A percentile compares a stretch with the other conserved stretches of the same genome.
phyloP scores from a whole-genome alignment of 306 rosid species.

The Fragaria nilgerrensis region DNA sequence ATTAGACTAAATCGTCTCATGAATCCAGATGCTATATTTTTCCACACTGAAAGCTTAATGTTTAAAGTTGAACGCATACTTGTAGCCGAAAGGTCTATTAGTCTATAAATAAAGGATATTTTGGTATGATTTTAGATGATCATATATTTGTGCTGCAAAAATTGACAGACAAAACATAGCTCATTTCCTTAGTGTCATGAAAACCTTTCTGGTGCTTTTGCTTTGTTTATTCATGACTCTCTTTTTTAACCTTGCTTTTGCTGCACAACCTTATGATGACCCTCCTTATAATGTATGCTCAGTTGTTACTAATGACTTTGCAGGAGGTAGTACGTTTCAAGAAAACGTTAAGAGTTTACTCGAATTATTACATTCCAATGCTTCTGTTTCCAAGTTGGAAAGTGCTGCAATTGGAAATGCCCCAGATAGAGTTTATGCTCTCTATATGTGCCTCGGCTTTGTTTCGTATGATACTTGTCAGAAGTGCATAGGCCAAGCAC shows the following conservation, averaged over 20 bases:
- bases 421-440: conserved; percentile 9
- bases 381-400: conserved; percentile 2
- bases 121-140: not conserved
- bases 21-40: not conserved
- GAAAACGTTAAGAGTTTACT: not conserved
- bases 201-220: not conserved
- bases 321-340: not conserved
- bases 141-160: not conserved
- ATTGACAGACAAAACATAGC: not conserved
- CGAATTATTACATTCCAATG: not conserved
- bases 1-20: not conserved
- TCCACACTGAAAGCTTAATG: not conserved
- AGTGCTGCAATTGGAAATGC: not conserved
- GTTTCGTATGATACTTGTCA: not conserved
- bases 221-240: not conserved
- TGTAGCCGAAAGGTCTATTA: not conserved
- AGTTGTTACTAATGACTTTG: not conserved
- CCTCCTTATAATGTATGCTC: conserved; percentile 7
- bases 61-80: not conserved
- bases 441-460: conserved; percentile 14
- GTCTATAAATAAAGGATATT: not conserved
- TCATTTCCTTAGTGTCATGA: not conserved
- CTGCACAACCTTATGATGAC: not conserved
- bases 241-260: not conserved
- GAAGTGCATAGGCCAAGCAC: conserved; percentile 29